Evolutionary conservation across 2,329 filamentous ascomycete genomes (phyloP), one percentile per base, ranked within the genome.

Genomic region (Cadophora gregata): DNA sequence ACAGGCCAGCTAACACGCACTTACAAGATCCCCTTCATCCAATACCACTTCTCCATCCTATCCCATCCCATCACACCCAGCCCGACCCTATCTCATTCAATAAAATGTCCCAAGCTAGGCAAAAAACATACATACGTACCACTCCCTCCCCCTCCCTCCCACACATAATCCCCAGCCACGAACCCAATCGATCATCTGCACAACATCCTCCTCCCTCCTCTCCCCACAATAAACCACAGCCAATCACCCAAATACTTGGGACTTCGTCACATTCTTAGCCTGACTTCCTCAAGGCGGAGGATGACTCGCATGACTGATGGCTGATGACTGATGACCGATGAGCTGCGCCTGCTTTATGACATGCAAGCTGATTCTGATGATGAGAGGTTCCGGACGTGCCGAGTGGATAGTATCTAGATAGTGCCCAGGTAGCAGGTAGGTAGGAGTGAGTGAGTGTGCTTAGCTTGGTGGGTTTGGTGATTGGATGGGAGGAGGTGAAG

Each of bases 151-250:
- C n/a, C n/a, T n/a, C n/a, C n/a, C n/a, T n/a, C n/a, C n/a, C n/a
- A n/a, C n/a, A n/a, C n/a, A n/a, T n/a, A n/a, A n/a, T n/a, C n/a
- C n/a, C n/a, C n/a, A n/a, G n/a, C 33, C 21, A 24, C 55, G 21
- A 10, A 51, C 10, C 16, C 4, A 25, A 38, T 24, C 55, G 55
- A 58, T 58, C 55, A 58, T 56, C 55, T 58, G 55, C 55, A 58
- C 55, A 38, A 58, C 55, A 58, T 36, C 42, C n/a, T n/a, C n/a
- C n/a, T n/a, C n/a, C n/a, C n/a, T 1, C 19, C 19, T 6, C 42
- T 21, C 21, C 9, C 36, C 33, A 42, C n/a, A 10, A 38, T 21
- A 2, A 25, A 9, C 24, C 10, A 12, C 3, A 38, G 3, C 55
- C 55, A 42, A 58, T 58, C 55, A 27, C n/a, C 55, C 55, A 36